These are phyloP conservation scores for Lomentospora prolificans DNA, from an alignment of 2,329 filamentous ascomycete species.

Conservation along the genomic window DNA sequence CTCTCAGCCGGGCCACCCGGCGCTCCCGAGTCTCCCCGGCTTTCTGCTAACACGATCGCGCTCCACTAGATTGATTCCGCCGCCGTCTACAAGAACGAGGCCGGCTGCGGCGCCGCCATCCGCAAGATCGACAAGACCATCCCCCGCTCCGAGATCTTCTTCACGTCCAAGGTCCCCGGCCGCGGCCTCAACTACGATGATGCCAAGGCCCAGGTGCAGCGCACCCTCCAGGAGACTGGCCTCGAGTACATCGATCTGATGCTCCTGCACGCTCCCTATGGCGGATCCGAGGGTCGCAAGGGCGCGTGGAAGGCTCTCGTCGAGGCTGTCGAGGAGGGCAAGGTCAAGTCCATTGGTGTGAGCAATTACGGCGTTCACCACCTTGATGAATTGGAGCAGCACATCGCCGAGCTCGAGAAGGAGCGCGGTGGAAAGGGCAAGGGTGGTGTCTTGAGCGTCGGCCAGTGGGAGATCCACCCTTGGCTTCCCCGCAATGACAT, in stretches of 20 bases:
- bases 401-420: conserved; percentile 51
- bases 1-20: too few species aligned
- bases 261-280: conserved; percentile 53
- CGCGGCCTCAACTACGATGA: conserved; percentile 45
- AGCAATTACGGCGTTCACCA: conserved; percentile 58
- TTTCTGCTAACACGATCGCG: background rate
- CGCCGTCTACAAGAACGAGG: conserved; percentile 41
- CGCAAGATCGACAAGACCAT: conserved; percentile 24
- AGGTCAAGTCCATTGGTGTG: conserved; percentile 52
- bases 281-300: conserved; percentile 44
- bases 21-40: background rate
- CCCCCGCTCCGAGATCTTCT: conserved; percentile 40
- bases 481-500: conserved; percentile 79
- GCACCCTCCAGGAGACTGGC: conserved; percentile 51
- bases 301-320: conserved; percentile 53
- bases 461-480: conserved; percentile 84
- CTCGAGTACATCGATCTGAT: conserved; percentile 59
- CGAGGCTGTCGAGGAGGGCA: conserved; percentile 52
- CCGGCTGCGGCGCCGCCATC: conserved; percentile 35
- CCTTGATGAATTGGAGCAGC: conserved; percentile 47
- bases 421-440: conserved; percentile 51
- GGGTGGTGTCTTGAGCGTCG: conserved; percentile 67
- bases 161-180: conserved; percentile 46
- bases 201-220: conserved; percentile 53
- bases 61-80: conserved; percentile 40